Evolutionary conservation across 2,329 filamentous ascomycete species (phyloP).

Genomic region (Coniochaeta pulveracea): DNA sequence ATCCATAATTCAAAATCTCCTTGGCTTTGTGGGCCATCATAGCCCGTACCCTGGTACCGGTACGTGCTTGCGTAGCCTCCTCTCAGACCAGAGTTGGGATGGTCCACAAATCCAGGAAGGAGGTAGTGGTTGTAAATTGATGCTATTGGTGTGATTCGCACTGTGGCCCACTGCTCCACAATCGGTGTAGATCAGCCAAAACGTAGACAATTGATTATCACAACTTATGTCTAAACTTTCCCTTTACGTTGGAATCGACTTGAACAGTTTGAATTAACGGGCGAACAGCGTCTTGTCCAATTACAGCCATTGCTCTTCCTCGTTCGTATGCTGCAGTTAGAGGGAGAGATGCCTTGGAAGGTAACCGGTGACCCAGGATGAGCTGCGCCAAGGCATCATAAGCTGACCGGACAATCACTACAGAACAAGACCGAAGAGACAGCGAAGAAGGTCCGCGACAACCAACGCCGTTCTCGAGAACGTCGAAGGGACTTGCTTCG

Average conservation of each 20-base stretch:
- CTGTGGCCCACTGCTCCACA: neutral
- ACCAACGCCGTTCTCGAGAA: slow-evolving; percentile 40
- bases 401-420: slow-evolving; percentile 1
- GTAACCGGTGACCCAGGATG: neutral
- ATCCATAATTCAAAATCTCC: neutral
- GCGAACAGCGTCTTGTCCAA: neutral
- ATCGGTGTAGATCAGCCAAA: neutral
- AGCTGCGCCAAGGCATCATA: neutral
- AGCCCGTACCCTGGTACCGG: neutral
- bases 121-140: too few relatives aligned
- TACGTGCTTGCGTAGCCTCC: too few relatives aligned
- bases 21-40: neutral
- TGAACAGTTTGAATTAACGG: neutral
- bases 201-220: neutral
- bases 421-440: slow-evolving; percentile 4
- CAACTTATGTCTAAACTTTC: neutral
- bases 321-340: too few relatives aligned
- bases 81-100: too few relatives aligned
- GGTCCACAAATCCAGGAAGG: too few relatives aligned
- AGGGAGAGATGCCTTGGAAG: slow-evolving; percentile 1
- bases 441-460: slow-evolving; percentile 25
- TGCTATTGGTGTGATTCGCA: neutral
- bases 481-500: slow-evolving; percentile 38
- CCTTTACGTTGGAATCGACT: neutral
- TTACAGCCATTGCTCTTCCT: neutral